Evolutionary conservation across 768 basidiomycete species (phyloP).

Genomic region (Collybiopsis confluens): DNA sequence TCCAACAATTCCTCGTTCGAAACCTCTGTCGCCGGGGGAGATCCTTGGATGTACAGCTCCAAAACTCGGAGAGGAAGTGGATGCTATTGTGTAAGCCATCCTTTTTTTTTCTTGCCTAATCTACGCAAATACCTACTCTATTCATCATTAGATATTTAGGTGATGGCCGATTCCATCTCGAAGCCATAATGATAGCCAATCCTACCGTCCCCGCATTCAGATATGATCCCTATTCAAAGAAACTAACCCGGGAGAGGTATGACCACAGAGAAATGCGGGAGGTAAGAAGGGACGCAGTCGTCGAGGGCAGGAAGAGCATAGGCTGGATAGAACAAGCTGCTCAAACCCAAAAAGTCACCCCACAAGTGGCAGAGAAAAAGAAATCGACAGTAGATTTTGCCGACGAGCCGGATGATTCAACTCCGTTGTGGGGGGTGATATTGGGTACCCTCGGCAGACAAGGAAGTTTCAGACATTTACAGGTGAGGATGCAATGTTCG

Average conservation of each 20-base stretch:
- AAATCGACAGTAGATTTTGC: not conserved
- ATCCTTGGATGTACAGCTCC: constrained; percentile 97
- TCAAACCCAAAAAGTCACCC: constrained; percentile 1
- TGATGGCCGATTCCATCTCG: constrained; percentile 96
- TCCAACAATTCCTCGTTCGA: constrained; percentile 74
- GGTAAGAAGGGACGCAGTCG: constrained; percentile 71
- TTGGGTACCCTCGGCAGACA: constrained; percentile 94
- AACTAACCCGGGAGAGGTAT: constrained; percentile 89
- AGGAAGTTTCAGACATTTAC: constrained; percentile 85
- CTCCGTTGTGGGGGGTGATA: constrained; percentile 81
- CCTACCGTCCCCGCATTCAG: constrained; percentile 92
- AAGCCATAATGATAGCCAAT: constrained; percentile 99
- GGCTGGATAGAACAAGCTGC: constrained; percentile 18
- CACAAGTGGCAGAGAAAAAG: constrained; percentile 1
- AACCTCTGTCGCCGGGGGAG: constrained; percentile 94
- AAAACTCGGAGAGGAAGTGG: constrained; percentile 62
- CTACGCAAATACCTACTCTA: too few relatives aligned
- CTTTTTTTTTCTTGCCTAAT: not conserved
- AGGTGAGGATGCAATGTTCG: too few relatives aligned
- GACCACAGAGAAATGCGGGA: constrained; percentile 84
- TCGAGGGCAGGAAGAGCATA: constrained; percentile 66
- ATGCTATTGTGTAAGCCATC: constrained; percentile 79
- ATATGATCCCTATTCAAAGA: constrained; percentile 98
- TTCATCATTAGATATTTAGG: constrained; percentile 74
- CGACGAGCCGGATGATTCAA: not conserved